Evolutionary conservation across 2,329 filamentous ascomycete species (phyloP), one percentile per base, ranked within the genome.

Genomic region (Colletotrichum limetticola): DNA sequence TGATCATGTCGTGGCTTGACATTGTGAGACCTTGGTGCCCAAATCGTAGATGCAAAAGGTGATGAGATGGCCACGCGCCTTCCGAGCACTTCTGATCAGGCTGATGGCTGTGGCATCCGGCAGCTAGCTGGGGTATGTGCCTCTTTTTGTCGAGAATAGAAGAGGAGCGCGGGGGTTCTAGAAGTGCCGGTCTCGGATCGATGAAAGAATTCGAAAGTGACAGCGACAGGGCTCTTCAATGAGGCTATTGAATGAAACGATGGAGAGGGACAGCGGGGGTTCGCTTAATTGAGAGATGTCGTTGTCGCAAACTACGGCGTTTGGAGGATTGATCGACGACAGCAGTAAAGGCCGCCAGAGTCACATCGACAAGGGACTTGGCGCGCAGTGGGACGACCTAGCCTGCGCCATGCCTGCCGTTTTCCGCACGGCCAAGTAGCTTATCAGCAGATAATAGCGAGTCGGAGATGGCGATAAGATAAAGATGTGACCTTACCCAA

Each of bases 1-100:
- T 91, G 59, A 92, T 81, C 28, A 89, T 79, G n/a, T 87, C 85
- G 75, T 89, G 83, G 66, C 85, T 84, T 12, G 82, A 68, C 85
- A 86, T 87, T 30, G n/a, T 53, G 32, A 3, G n/a, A 1, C 19
- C 16, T 12, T 19, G 8, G 9, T 58, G 5, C 4, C 52, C 16
- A 56, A 53, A 9, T 9, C 30, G 8, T 63, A 3, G 28, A 49
- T 46, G 5, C 22, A 30, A 55, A 28, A 57, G 22, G 62, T 3
- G 4, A 6, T 53, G 5, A 19, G 14, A 2, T 6, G 16, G 5
- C 37, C 19, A 52, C 30, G 35, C 42, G 28, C 58, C 53, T 71
- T 58, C 37, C 42, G 57, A 57, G 9, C 35, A 64, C 37, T 26
- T 35, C 11, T 32, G 37, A 42, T 49, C 66, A 57, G 24, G 24